Percentiles rank a stretch among this genome's conserved stretches.
These are phyloP conservation scores for Micromonas pusilla DNA, from an alignment of 139 green algal species.

Conservation along the genomic window DNA sequence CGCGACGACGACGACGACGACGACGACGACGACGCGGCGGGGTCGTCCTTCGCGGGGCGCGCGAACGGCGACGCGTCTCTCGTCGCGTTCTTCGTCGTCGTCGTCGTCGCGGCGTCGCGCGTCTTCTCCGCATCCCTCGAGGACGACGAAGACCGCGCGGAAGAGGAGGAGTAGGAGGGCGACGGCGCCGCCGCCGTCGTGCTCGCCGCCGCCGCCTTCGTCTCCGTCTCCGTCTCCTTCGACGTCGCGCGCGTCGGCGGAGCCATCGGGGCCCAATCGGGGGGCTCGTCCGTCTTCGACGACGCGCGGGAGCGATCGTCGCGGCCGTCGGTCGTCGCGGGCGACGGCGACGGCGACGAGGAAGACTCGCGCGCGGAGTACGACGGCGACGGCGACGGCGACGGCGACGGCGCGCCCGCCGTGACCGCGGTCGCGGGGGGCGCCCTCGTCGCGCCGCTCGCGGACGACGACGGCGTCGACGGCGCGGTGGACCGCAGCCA, in stretches of 20 bases:
- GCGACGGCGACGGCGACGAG: neutral
- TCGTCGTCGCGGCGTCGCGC: neutral
- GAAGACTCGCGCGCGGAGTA: neutral
- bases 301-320: slow-evolving; percentile 44
- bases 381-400: neutral
- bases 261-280: slow-evolving; percentile 47
- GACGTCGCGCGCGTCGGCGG: slow-evolving; percentile 41
- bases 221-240: slow-evolving; percentile 40
- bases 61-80: slow-evolving; percentile 43
- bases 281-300: slow-evolving; percentile 37
- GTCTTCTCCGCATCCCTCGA: neutral
- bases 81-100: slow-evolving; percentile 41
- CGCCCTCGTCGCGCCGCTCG: no score
- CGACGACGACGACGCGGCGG: slow-evolving; percentile 51
- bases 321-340: slow-evolving; percentile 34
- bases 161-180: slow-evolving; percentile 25
- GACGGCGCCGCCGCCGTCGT: slow-evolving; percentile 74
- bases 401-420: neutral
- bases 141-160: slow-evolving; percentile 13
- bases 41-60: slow-evolving; percentile 72
- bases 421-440: no score
- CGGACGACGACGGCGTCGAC: no score
- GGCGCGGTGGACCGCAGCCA: no score
- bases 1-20: slow-evolving; percentile 13
- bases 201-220: slow-evolving; percentile 82